Evolutionary conservation across 345 rosid genomes (phyloP), one percentile per base, ranked within the genome.

Genomic region (Gossypium herbaceum): DNA sequence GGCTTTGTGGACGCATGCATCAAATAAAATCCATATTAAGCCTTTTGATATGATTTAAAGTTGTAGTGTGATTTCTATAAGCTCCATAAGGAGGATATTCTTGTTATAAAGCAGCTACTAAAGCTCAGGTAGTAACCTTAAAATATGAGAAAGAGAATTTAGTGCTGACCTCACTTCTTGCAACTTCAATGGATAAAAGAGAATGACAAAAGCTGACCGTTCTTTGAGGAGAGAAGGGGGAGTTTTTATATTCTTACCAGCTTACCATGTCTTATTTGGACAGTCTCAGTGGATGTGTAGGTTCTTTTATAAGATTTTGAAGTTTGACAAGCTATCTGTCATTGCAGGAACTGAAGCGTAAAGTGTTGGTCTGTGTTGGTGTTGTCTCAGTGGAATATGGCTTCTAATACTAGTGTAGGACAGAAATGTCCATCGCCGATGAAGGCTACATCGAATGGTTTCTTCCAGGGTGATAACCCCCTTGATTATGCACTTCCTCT

Each of bases 401-500:
- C 83, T 63, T 67, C 78, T 34, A 79, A 77, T 77, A 19, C 82
- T 66, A 58, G 81, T 13, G 51, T 22, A 39, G 80, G 55, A 29
- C 75, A 56, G 15, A 74, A 81, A 22, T 89, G 91, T 73, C 83
- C 86, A 20, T 39, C 78, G 57, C 85, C 84, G 0, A 89, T 92
- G 97, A 82, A 82, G 81, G 81, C 96, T 19, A 82, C 94, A 11
- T 92, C 97, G 22, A 90, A 91, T 75, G 97, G 97, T n/a, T 60
- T 87, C 2, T 88, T 91, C 70, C 97, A 93, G 72, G 90, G 89
- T 0, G 90, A 91, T 52, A 87, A 77, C 71, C 98, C 98, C 7
- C 80, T 91, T 2, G 86, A 91, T 77, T 88, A 58, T 62, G 92
- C 94, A 0, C 84, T 92, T 71, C 94, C 97, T 58, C 90, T 93